phyloP scores from a whole-genome alignment of 2,329 filamentous ascomycete genomes.

The Monosporascus cannonballus region DNA sequence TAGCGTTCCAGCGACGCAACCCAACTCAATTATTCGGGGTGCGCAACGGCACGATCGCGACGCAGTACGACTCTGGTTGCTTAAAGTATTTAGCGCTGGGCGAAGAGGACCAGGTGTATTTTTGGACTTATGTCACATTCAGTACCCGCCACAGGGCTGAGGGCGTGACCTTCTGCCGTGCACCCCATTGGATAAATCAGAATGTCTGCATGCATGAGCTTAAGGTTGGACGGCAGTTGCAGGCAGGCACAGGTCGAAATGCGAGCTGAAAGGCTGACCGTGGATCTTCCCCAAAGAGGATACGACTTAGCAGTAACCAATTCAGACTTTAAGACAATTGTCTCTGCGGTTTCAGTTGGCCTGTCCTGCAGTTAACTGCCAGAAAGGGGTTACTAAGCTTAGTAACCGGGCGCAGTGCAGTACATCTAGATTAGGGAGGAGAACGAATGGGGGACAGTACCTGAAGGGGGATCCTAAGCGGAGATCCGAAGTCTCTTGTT shows the following conservation, averaged over 20 bases:
- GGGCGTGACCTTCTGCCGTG: background rate
- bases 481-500: background rate
- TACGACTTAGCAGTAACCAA: background rate
- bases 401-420: background rate
- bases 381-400: background rate
- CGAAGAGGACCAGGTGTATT: background rate
- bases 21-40: background rate
- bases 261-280: background rate
- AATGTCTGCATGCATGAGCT: too few species aligned
- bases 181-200: background rate
- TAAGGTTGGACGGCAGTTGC: background rate
- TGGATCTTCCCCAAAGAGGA: background rate
- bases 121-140: background rate
- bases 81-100: background rate
- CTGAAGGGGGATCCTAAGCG: background rate
- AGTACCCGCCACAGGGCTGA: background rate
- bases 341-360: background rate
- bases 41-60: background rate
- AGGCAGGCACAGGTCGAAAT: background rate
- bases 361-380: background rate
- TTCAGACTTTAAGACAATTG: background rate
- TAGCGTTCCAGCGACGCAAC: background rate
- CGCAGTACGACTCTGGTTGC: background rate
- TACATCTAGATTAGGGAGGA: too few species aligned
- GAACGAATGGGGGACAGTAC: background rate